These are phyloP conservation scores for Kuraishia capsulata DNA, from an alignment of 805 yeast species.

Conservation along the genomic window DNA sequence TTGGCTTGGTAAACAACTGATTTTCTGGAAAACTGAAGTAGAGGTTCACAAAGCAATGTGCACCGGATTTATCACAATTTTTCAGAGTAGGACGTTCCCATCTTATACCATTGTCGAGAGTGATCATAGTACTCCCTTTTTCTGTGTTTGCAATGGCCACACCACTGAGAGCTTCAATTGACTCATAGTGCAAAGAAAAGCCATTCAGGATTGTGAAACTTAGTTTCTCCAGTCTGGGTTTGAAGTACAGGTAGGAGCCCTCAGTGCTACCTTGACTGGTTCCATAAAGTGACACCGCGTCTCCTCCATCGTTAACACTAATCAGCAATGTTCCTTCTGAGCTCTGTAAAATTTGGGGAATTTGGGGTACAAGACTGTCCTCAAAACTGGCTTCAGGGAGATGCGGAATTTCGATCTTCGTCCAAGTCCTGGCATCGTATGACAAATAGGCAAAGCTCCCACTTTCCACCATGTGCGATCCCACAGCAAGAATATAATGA, in stretches of 20 bases:
- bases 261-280: neutral
- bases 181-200: conserved; percentile 35
- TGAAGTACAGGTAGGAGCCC: neutral
- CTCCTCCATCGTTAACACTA: neutral
- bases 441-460: conserved; percentile 20
- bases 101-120: conserved; percentile 8
- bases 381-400: no score
- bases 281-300: neutral
- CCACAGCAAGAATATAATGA: conserved; percentile 25
- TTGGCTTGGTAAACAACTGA: no score
- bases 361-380: neutral
- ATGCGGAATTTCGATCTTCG: conserved; percentile 11
- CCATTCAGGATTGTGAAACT: conserved; percentile 16
- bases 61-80: conserved; percentile 4
- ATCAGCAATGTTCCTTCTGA: neutral
- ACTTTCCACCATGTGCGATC: conserved; percentile 14
- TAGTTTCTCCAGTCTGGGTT: conserved; percentile 1
- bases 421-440: conserved; percentile 24
- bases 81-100: conserved; percentile 6
- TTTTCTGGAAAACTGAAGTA: no score
- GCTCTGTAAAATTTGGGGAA: neutral
- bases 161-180: conserved; percentile 36
- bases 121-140: conserved; percentile 7
- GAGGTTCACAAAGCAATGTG: conserved; percentile 16
- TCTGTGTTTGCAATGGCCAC: conserved; percentile 28